A percentile compares a stretch with the other conserved stretches of the same genome.
Conservation (phyloP, 164 flowering plant species). For the Tetrastigma voinierianum region DNA sequence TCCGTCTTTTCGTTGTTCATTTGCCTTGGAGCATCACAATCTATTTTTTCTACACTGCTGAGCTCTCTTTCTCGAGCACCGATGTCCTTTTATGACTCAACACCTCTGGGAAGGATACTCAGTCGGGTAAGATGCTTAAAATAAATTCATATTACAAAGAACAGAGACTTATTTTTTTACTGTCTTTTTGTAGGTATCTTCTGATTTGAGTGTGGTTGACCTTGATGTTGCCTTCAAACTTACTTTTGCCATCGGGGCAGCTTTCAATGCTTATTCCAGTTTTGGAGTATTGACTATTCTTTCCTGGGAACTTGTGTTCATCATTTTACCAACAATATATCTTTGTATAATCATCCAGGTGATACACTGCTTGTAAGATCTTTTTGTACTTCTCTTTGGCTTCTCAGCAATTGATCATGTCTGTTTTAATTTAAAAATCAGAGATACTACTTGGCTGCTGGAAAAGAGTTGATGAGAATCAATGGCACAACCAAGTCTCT, state of each 20-base stretch:
- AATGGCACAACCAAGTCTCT: constrained; percentile 65
- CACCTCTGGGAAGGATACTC: constrained; percentile 54
- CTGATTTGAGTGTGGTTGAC: constrained; percentile 72
- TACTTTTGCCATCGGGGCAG: constrained; percentile 37
- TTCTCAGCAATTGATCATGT: background rate
- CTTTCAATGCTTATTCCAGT: constrained; percentile 40
- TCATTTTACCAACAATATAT: constrained; percentile 54
- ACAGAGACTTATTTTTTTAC: constrained; percentile 3
- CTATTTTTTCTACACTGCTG: constrained; percentile 25
- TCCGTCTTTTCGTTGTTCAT: constrained; percentile 17
- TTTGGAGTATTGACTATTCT: constrained; percentile 55
- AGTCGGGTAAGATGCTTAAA: constrained; percentile 36
- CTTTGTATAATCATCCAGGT: constrained; percentile 67
- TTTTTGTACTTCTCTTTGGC: background rate
- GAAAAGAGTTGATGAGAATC: constrained; percentile 76
- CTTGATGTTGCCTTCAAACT: constrained; percentile 54
- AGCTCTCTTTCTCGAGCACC: constrained; percentile 51
- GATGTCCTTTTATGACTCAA: constrained; percentile 57
- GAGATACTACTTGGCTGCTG: constrained; percentile 69
- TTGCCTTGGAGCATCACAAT: constrained; percentile 30
- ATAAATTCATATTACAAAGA: background rate
- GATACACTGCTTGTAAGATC: background rate
- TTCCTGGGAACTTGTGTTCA: constrained; percentile 74
- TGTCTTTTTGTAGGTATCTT: constrained; percentile 50
- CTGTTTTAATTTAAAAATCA: constrained; percentile 16